Evolutionary conservation across 768 basidiomycete genomes (phyloP), one percentile per base, ranked within the genome.

Genomic region (Galerina sulciceps): DNA sequence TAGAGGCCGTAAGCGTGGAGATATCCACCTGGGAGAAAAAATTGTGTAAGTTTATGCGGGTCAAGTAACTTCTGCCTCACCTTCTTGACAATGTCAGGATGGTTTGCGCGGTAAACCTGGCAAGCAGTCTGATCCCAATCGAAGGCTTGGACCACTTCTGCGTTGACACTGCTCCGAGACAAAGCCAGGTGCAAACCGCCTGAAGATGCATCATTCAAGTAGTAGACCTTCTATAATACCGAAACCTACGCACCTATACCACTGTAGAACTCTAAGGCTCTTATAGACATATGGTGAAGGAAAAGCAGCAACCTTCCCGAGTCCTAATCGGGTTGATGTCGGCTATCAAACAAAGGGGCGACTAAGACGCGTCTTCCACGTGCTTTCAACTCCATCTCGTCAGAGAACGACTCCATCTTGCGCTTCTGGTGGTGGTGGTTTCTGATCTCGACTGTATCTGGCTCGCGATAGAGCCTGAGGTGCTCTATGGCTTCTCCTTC

Each of bases 41-140:
- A 43, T 10, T 13, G 13, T 11, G 14, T 43, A 38, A 50, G 17
- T 57, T 35, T 36, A 34, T 46, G 15, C 20, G 17, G 37, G 37
- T 23, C 31, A 35, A 47, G 41, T 48, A 18, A 42, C 31, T 17
- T 26, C 38, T 46, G 35, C 50, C 41, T 36, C 23, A 88, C 88
- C 75, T 83, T 88, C 66, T 73, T 70, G 14, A 83, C 80, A 26
- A 83, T 66, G 20, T 75, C 66, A 6, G 83, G 82, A 67, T 85
- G 74, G 71, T 93, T 92, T 17, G 80, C 78, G 17, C 72, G 72
- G 70, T 94, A 93, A 15, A 91, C 90, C 53, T 79, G 79, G 63
- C 86, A 88, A 36, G 90, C 90, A 17, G 76, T 78, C 63, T 85
- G 89, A 74, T 93, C 91, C 90, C 91, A 92, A 69, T 93, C 92